These are phyloP conservation scores for Orbilia quercus DNA, from an alignment of 2,329 filamentous ascomycete species.

Conservation along the genomic window DNA sequence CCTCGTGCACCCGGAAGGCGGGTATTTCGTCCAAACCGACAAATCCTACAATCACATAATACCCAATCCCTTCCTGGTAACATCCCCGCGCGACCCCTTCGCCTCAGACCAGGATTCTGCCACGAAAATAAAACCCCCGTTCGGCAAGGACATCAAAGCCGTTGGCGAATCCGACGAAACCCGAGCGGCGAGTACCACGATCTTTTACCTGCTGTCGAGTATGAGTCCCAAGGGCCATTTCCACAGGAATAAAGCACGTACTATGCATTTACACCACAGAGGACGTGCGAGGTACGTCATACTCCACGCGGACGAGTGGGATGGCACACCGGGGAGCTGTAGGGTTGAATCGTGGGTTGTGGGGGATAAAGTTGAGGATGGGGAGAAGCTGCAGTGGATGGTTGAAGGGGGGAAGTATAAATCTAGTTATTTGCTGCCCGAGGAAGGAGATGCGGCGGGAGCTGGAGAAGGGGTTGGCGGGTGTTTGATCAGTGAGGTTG, in stretches of 20 bases:
- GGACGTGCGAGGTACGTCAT: slow-evolving; percentile 74
- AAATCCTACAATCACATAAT: slow-evolving; percentile 66
- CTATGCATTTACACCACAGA: slow-evolving; percentile 74
- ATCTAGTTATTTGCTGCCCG: slow-evolving; percentile 65
- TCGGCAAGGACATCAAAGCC: slow-evolving; percentile 9
- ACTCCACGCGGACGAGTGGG: slow-evolving; percentile 68
- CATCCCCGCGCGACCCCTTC: slow-evolving; percentile 58
- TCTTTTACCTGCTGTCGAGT: slow-evolving; percentile 74
- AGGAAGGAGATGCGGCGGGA: slow-evolving; percentile 60
- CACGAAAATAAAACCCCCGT: slow-evolving; percentile 60
- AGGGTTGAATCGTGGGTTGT: slow-evolving; percentile 74
- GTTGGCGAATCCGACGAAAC: slow-evolving; percentile 62
- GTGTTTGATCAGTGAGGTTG: slow-evolving; percentile 64
- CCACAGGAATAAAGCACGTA: slow-evolving; percentile 70
- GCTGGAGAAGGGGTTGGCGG: slow-evolving; percentile 63
- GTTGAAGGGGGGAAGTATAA: slow-evolving; percentile 77
- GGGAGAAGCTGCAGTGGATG: slow-evolving; percentile 75
- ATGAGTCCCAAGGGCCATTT: slow-evolving; percentile 70
- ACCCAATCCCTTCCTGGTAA: slow-evolving; percentile 68
- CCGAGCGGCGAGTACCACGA: slow-evolving; percentile 71
- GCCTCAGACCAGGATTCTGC: slow-evolving; percentile 61
- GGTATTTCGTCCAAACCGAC: slow-evolving; percentile 74
- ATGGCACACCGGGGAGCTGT: slow-evolving; percentile 61
- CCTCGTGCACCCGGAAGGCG: slow-evolving; percentile 72
- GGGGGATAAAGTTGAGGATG: slow-evolving; percentile 69